These are phyloP conservation scores for Acrocalymma vagum DNA, from an alignment of 2,329 filamentous ascomycete genomes.

Conservation along the genomic window DNA sequence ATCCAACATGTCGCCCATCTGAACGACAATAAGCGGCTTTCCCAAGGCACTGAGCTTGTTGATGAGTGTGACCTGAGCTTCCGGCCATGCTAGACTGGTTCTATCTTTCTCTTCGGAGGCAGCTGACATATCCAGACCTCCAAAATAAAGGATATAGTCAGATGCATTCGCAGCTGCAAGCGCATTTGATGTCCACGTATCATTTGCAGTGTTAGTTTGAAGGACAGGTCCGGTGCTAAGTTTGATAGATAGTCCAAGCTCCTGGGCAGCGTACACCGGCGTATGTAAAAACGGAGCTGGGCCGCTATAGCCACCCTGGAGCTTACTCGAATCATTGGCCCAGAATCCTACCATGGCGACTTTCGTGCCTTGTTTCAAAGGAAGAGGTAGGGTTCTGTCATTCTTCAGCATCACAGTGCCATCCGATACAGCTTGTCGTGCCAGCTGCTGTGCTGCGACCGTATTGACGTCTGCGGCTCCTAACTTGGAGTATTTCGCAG, in stretches of 20 bases:
- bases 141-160: slow-evolving; percentile 63
- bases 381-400: slow-evolving; percentile 55
- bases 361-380: slow-evolving; percentile 44
- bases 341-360: slow-evolving; percentile 67
- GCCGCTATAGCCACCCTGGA: slow-evolving; percentile 69
- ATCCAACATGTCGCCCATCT: slow-evolving; percentile 64
- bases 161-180: slow-evolving; percentile 50
- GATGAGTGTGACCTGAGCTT: slow-evolving; percentile 61
- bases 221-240: slow-evolving; percentile 20
- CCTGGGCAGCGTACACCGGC: slow-evolving; percentile 61
- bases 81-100: slow-evolving; percentile 60
- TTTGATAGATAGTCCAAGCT: slow-evolving; percentile 55
- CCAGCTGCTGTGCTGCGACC: slow-evolving; percentile 62
- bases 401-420: slow-evolving; percentile 63
- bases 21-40: slow-evolving; percentile 62
- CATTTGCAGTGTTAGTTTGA: slow-evolving; percentile 16
- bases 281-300: slow-evolving; percentile 63
- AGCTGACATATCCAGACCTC: slow-evolving; percentile 62
- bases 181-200: slow-evolving; percentile 22
- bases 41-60: slow-evolving; percentile 53
- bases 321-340: slow-evolving; percentile 64
- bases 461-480: slow-evolving; percentile 65
- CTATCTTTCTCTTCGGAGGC: slow-evolving; percentile 64
- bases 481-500: slow-evolving; percentile 60
- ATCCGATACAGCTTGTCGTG: slow-evolving; percentile 61